phyloP scores from a whole-genome alignment of 1,284 basidiomycete genomes.

The Cryptococcus amylolentus region DNA sequence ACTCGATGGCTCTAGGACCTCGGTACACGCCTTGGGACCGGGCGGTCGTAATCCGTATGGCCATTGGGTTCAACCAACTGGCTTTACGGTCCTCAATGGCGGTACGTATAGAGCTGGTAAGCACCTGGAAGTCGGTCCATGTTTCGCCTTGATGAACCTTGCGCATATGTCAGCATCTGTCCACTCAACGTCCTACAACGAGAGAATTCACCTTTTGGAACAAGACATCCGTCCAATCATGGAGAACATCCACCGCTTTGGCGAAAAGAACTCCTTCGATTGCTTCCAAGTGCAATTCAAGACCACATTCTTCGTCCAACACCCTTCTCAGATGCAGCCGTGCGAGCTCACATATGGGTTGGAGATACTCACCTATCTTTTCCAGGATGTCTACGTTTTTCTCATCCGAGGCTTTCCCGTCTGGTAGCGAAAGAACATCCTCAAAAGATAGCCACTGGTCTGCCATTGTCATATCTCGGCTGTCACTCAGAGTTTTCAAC shows the following conservation, averaged over 20 bases:
- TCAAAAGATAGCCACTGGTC: constrained; percentile 32
- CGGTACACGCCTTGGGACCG: constrained; percentile 50
- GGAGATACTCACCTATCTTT: constrained; percentile 60
- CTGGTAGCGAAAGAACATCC: not conserved
- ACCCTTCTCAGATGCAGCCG: constrained; percentile 60
- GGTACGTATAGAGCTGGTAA: constrained; percentile 72
- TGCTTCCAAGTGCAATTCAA: constrained; percentile 65
- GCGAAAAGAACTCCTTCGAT: constrained; percentile 72
- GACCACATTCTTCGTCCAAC: constrained; percentile 65
- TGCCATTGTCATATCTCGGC: constrained; percentile 5
- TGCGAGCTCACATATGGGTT: constrained; percentile 58
- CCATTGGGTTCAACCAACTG: constrained; percentile 64
- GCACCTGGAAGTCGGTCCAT: constrained; percentile 79
- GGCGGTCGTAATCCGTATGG: constrained; percentile 66
- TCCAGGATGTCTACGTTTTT: constrained; percentile 7
- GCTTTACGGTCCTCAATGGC: constrained; percentile 56
- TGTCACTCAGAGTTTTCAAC: constrained; percentile 53
- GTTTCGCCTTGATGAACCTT: constrained; percentile 67
- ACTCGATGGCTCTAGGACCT: constrained; percentile 4
- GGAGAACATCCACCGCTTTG: constrained; percentile 63
- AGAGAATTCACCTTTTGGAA: constrained; percentile 62
- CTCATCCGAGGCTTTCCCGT: not conserved
- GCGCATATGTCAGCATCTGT: not conserved
- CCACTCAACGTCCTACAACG: not conserved
- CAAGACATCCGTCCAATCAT: constrained; percentile 65